Percentiles rank a stretch among this genome's conserved stretches.
Evolutionary conservation across 2,329 filamentous ascomycete genomes (phyloP).

Genomic region (Hypomyces perniciosus): DNA sequence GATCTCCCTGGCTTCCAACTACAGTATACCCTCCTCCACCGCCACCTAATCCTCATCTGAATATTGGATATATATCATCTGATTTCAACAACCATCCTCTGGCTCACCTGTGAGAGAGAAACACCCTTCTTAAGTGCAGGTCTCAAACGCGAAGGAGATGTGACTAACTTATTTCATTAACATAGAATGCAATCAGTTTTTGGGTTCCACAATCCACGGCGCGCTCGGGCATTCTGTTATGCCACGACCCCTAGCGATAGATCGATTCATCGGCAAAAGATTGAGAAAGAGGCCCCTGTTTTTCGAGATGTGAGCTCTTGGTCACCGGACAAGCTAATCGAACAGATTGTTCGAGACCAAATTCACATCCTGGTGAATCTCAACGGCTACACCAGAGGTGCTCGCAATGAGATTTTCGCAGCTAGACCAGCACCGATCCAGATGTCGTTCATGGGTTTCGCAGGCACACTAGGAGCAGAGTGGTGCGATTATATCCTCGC

Average conservation of each 20-base stretch:
- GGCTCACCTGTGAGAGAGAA: constrained; percentile 66
- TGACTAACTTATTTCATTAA: constrained; percentile 6
- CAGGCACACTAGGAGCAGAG: constrained; percentile 88
- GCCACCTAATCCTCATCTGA: constrained; percentile 77
- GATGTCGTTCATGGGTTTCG: constrained; percentile 99
- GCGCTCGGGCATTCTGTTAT: constrained; percentile 86
- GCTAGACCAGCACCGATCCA: constrained; percentile 91
- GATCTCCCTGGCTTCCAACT: constrained; percentile 76
- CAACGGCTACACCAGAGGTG: constrained; percentile 95
- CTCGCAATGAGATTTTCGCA: constrained; percentile 96
- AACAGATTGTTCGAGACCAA: constrained; percentile 78
- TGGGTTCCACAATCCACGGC: constrained; percentile 70
- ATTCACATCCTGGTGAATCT: constrained; percentile 95
- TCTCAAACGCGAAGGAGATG: background rate
- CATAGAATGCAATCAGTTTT: constrained; percentile 92
- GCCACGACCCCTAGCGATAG: constrained; percentile 89
- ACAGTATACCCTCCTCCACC: constrained; percentile 79
- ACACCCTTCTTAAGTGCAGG: background rate
- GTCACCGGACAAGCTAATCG: constrained; percentile 75
- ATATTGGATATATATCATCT: constrained; percentile 92
- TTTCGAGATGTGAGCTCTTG: constrained; percentile 86
- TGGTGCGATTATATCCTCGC: constrained; percentile 98
- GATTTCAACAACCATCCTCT: constrained; percentile 99
- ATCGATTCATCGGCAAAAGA: constrained; percentile 84
- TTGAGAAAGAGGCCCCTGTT: constrained; percentile 84